Evolutionary conservation across 805 yeast genomes (phyloP).

Genomic region (Wickerhamomyces xylosicus): DNA sequence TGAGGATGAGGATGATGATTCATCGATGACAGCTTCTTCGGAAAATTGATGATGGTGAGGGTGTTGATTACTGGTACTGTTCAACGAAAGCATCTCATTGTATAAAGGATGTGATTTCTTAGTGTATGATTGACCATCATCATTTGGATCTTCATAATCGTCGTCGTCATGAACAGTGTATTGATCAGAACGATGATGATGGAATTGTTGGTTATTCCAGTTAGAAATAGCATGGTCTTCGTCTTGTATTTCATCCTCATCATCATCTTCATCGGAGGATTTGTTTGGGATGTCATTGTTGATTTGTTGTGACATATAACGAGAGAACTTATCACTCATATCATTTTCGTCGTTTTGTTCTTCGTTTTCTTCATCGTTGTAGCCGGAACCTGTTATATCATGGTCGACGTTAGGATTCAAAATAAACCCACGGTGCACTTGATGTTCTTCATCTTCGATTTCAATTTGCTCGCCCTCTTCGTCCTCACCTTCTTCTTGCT

Average conservation of each 20-base stretch:
- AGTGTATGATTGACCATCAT: slow-evolving; percentile 68
- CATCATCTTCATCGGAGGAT: slow-evolving; percentile 39
- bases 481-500: slow-evolving; percentile 24
- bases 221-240: slow-evolving; percentile 6
- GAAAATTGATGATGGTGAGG: slow-evolving; percentile 15
- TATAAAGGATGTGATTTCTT: slow-evolving; percentile 53
- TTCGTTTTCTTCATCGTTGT: slow-evolving; percentile 16
- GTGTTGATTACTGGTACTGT: not conserved
- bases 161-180: slow-evolving; percentile 39
- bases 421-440: slow-evolving; percentile 11
- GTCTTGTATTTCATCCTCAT: slow-evolving; percentile 20
- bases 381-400: slow-evolving; percentile 21
- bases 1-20: slow-evolving; percentile 1
- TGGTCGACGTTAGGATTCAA: slow-evolving; percentile 29
- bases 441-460: slow-evolving; percentile 22
- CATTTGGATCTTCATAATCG: slow-evolving; percentile 72
- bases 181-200: slow-evolving; percentile 6
- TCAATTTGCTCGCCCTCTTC: not conserved
- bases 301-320: slow-evolving; percentile 70
- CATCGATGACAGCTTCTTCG: slow-evolving; percentile 13
- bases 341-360: slow-evolving; percentile 6
- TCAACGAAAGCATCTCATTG: slow-evolving; percentile 21
- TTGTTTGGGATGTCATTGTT: slow-evolving; percentile 46
- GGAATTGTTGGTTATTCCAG: slow-evolving; percentile 2
- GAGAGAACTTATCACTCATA: slow-evolving; percentile 19